These are phyloP conservation scores for Balansia obtecta DNA, from an alignment of 2,329 filamentous ascomycete species.

Conservation along the genomic window DNA sequence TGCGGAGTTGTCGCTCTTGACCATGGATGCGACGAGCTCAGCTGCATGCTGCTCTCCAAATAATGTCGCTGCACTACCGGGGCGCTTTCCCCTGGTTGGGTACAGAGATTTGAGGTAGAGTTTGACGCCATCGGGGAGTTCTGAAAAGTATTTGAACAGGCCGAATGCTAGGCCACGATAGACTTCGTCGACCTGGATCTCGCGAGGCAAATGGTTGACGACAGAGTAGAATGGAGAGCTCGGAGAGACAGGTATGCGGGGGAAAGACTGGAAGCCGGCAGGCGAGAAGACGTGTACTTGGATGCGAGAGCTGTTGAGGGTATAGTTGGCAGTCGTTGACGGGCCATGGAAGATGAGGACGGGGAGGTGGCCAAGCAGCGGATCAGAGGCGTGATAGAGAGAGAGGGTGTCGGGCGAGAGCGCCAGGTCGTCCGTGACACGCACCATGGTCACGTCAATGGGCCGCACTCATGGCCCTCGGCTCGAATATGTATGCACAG, in stretches of 20 bases:
- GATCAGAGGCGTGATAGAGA: slow-evolving; percentile 83
- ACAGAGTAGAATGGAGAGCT: slow-evolving; percentile 85
- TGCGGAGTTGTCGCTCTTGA: slow-evolving; percentile 62
- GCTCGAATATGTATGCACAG: not conserved
- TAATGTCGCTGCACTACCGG: slow-evolving; percentile 53
- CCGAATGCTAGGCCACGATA: slow-evolving; percentile 86
- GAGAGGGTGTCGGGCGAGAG: slow-evolving; percentile 70
- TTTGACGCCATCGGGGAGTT: slow-evolving; percentile 69
- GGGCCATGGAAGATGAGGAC: slow-evolving; percentile 87
- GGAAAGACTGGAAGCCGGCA: slow-evolving; percentile 80
- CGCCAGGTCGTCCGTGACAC: slow-evolving; percentile 64
- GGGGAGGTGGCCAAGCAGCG: slow-evolving; percentile 66
- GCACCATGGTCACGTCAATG: slow-evolving; percentile 55
- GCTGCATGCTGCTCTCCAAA: slow-evolving; percentile 92
- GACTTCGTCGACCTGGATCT: slow-evolving; percentile 90
- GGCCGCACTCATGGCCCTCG: slow-evolving; percentile 12
- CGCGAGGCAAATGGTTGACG: slow-evolving; percentile 79
- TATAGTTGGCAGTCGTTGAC: slow-evolving; percentile 78
- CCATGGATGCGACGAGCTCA: slow-evolving; percentile 75
- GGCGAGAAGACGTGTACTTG: slow-evolving; percentile 87
- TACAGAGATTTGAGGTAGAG: slow-evolving; percentile 50
- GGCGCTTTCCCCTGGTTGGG: slow-evolving; percentile 41
- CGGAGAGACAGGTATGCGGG: slow-evolving; percentile 83
- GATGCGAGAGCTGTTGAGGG: slow-evolving; percentile 80
- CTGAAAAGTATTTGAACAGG: slow-evolving; percentile 85